Conservation (phyloP, 1,284 basidiomycete genomes). For the Xanthoconium separans region DNA sequence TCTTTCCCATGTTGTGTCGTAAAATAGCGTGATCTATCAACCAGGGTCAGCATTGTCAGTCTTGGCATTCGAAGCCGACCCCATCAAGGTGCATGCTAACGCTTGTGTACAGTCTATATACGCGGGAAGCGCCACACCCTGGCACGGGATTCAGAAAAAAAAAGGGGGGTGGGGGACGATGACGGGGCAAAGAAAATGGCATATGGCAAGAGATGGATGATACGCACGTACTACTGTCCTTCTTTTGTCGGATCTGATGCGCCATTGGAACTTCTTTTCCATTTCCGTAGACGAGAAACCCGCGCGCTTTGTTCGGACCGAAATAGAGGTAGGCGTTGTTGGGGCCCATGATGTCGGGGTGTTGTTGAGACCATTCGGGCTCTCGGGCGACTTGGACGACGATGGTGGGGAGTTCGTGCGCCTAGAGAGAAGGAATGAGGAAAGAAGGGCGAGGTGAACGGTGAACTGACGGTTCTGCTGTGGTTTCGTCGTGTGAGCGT, state of each 20-base stretch:
- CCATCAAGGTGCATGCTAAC: no score
- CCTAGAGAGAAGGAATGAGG: slow-evolving; percentile 31
- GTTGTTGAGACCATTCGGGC: slow-evolving; percentile 58
- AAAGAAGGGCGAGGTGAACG: no score
- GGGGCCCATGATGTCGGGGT: slow-evolving; percentile 68
- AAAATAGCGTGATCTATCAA: slow-evolving; percentile 65
- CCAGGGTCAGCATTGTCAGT: background rate
- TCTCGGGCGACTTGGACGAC: slow-evolving; percentile 65
- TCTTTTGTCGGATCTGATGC: slow-evolving; percentile 53
- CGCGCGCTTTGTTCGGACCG: slow-evolving; percentile 57
- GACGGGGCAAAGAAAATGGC: background rate
- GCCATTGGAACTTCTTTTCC: slow-evolving; percentile 55
- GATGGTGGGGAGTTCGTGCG: slow-evolving; percentile 53
- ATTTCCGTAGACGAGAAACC: slow-evolving; percentile 69
- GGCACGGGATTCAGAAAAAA: background rate
- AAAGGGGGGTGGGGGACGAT: background rate
- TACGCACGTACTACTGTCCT: slow-evolving; percentile 61
- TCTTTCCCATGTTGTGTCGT: slow-evolving; percentile 61
- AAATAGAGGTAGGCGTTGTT: slow-evolving; percentile 70
- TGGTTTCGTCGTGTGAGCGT: slow-evolving; percentile 7
- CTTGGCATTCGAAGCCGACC: background rate
- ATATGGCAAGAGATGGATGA: background rate
- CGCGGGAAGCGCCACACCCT: no score
- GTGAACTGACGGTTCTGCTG: slow-evolving; percentile 19
- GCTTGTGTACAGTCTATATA: no score